Evolutionary conservation across 768 basidiomycete species (phyloP).

Genomic region (Clitopilus hobsonii): DNA sequence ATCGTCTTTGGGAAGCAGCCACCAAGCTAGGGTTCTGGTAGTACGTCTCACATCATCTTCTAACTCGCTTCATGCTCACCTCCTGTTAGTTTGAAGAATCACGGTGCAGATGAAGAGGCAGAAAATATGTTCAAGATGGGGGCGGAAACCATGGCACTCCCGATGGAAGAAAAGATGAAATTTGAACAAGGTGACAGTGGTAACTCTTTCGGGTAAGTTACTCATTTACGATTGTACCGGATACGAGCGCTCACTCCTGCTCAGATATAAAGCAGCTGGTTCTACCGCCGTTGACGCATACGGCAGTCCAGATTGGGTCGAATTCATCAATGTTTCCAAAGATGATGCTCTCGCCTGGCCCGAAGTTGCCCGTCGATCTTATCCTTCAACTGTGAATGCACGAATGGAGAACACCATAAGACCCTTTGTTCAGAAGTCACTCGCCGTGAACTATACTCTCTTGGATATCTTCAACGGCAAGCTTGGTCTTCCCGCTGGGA

Average conservation of each 20-base stretch:
- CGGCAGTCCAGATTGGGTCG: constrained; percentile 50
- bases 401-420: constrained; percentile 45
- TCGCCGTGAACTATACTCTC: constrained; percentile 49
- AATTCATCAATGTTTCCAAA: constrained; percentile 66
- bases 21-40: constrained; percentile 66
- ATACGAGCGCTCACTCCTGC: background rate
- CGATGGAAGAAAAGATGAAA: constrained; percentile 52
- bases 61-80: background rate
- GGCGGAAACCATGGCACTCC: constrained; percentile 47
- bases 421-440: constrained; percentile 55
- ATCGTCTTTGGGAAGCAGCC: constrained; percentile 51
- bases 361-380: constrained; percentile 42
- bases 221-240: background rate
- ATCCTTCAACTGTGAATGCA: constrained; percentile 47
- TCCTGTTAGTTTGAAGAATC: constrained; percentile 44
- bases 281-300: constrained; percentile 58
- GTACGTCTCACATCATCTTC: constrained; percentile 28
- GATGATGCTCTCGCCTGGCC: constrained; percentile 68
- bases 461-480: constrained; percentile 53
- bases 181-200: constrained; percentile 53
- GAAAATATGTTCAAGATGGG: constrained; percentile 54
- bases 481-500: constrained; percentile 48
- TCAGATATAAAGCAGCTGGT: constrained; percentile 58
- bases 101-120: constrained; percentile 44
- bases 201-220: constrained; percentile 31